Evolutionary conservation across 2,329 filamentous ascomycete species (phyloP).

Genomic region (Penicillium sp.): DNA sequence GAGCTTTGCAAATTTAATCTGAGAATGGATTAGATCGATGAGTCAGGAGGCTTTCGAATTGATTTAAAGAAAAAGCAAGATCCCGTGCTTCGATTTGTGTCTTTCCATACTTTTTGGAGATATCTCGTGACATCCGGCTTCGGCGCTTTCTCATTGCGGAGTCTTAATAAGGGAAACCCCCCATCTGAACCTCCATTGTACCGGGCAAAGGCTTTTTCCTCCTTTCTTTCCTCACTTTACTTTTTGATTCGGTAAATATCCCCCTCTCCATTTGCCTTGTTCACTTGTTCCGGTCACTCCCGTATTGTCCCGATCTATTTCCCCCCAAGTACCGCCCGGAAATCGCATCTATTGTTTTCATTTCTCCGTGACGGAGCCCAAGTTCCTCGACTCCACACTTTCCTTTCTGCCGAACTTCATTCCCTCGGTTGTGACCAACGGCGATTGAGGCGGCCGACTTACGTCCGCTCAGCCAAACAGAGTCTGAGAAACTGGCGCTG

Average conservation of each 20-base stretch:
- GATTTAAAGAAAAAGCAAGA: slow-evolving; percentile 2
- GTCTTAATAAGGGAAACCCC: slow-evolving; percentile 5
- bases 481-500: slow-evolving; percentile 16
- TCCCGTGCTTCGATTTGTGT: background rate
- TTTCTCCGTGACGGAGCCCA: slow-evolving; percentile 5
- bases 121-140: slow-evolving; percentile 30
- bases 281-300: slow-evolving; percentile 22
- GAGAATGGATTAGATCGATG: slow-evolving; percentile 9
- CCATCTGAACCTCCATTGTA: slow-evolving; percentile 6
- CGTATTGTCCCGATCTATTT: slow-evolving; percentile 12
- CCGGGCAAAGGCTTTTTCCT: slow-evolving; percentile 31
- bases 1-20: slow-evolving; percentile 11
- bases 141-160: slow-evolving; percentile 24
- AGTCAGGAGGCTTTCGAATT: slow-evolving; percentile 8
- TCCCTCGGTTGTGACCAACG: slow-evolving; percentile 33
- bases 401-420: slow-evolving; percentile 39
- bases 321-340: slow-evolving; percentile 2
- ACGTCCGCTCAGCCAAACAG: slow-evolving; percentile 22
- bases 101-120: background rate
- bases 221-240: slow-evolving; percentile 4
- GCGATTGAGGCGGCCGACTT: slow-evolving; percentile 10
- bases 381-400: slow-evolving; percentile 28
- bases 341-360: background rate
- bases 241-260: slow-evolving; percentile 20
- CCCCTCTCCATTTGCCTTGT: slow-evolving; percentile 11